phyloP scores from a whole-genome alignment of 2,329 filamentous ascomycete genomes.

The Fusarium continuum region DNA sequence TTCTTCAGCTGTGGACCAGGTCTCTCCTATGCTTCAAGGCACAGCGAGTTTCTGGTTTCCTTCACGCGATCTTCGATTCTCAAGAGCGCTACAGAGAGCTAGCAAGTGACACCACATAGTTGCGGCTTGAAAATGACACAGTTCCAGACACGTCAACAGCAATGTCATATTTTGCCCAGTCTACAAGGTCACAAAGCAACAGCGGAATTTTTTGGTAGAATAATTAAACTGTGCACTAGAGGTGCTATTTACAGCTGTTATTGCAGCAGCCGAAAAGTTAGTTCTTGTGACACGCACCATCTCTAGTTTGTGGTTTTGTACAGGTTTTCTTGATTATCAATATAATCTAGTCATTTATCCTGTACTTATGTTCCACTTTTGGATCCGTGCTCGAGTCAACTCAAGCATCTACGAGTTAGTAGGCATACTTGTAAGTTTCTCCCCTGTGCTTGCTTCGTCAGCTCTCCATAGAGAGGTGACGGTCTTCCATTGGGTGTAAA shows the following conservation, averaged over 20 bases:
- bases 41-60: conserved; percentile 34
- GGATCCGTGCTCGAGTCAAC: too few species aligned
- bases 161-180: conserved; percentile 38
- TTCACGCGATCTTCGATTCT: conserved; percentile 44
- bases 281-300: too few species aligned
- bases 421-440: conserved; percentile 29
- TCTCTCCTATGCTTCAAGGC: neutral
- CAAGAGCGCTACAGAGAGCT: conserved; percentile 40
- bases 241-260: too few species aligned
- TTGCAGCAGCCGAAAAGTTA: too few species aligned
- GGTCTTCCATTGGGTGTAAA: conserved; percentile 94
- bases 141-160: conserved; percentile 9
- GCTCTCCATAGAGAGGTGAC: conserved; percentile 82
- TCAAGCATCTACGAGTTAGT: neutral
- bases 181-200: conserved; percentile 36
- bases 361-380: too few species aligned
- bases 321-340: too few species aligned
- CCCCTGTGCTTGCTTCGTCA: conserved; percentile 19
- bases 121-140: conserved; percentile 46
- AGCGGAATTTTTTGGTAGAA: too few species aligned
- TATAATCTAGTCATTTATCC: neutral
- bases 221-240: too few species aligned
- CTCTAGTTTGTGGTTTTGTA: too few species aligned
- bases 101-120: conserved; percentile 46
- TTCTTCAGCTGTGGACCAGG: neutral